Evolutionary conservation across 176 grass and related monocot species (phyloP).

Genomic region (Aegilops sharonensis): DNA sequence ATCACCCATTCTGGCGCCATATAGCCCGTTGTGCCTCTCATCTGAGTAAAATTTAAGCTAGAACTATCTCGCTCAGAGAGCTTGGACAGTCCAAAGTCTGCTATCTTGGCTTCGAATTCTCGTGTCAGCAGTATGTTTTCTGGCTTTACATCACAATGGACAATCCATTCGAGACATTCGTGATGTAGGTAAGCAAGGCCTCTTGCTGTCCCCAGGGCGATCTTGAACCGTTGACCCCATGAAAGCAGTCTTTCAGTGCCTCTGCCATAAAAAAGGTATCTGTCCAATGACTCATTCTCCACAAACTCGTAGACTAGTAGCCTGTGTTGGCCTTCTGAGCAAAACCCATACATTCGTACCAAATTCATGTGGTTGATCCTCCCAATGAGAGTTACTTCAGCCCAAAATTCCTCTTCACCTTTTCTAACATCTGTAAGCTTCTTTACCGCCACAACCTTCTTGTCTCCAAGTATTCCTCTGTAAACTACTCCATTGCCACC

Average conservation of each 20-base stretch:
- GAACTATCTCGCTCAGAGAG: conserved; percentile 51
- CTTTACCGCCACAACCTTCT: conserved; percentile 73
- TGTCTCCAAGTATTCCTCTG: conserved; percentile 58
- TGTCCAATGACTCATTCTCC: conserved; percentile 74
- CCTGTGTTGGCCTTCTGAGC: conserved; percentile 54
- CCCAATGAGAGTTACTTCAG: conserved; percentile 65
- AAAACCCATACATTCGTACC: conserved; percentile 75
- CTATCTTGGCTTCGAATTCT: conserved; percentile 82
- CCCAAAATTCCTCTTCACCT: conserved; percentile 76
- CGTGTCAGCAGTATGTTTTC: conserved; percentile 75
- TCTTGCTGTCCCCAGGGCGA: conserved; percentile 67
- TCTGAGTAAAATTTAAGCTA: conserved; percentile 60
- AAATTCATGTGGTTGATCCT: conserved; percentile 89
- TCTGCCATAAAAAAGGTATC: conserved; percentile 52
- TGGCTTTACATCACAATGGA: conserved; percentile 91
- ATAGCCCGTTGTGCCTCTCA: conserved; percentile 83
- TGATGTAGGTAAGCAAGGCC: conserved; percentile 85
- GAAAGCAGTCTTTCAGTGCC: conserved; percentile 28
- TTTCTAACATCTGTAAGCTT: conserved; percentile 63
- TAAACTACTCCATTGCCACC: conserved; percentile 62
- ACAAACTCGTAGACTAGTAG: conserved; percentile 73
- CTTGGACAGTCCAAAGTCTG: conserved; percentile 75
- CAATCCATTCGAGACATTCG: conserved; percentile 84
- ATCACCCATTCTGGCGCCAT: conserved; percentile 88
- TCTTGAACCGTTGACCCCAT: conserved; percentile 65